These are phyloP conservation scores for Sporothrix schenckii DNA, from an alignment of 2,329 filamentous ascomycete species.

Conservation along the genomic window DNA sequence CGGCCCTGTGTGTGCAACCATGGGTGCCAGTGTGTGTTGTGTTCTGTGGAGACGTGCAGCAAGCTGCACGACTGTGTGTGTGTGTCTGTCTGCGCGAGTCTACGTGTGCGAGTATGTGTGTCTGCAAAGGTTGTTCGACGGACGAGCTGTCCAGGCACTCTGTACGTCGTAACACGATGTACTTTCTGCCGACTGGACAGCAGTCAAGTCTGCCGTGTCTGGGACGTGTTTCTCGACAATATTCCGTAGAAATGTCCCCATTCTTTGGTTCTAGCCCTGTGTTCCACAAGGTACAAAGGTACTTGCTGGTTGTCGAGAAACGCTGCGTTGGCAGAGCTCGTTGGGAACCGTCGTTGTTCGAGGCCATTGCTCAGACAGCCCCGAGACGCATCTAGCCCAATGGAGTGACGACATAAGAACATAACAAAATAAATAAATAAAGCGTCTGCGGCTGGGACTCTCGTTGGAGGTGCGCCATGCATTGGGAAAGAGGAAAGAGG, in stretches of 20 bases:
- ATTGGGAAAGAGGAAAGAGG: background rate
- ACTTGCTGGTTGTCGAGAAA: background rate
- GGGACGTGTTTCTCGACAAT: background rate
- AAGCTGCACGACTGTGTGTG: background rate
- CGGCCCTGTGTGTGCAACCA: background rate
- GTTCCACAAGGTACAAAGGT: slow-evolving; percentile 13
- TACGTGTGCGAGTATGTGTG: background rate
- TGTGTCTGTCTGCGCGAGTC: background rate
- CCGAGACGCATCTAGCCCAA: slow-evolving; percentile 12
- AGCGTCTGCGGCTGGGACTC: too few relatives aligned
- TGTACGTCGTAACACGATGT: background rate
- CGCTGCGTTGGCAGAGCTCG: background rate
- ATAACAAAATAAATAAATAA: too few relatives aligned
- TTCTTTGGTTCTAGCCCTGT: background rate
- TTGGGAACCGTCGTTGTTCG: background rate
- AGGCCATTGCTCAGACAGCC: slow-evolving; percentile 7
- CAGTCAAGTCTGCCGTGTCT: background rate
- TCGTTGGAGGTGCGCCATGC: slow-evolving; percentile 5
- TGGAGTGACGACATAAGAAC: background rate
- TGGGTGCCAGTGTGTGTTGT: background rate
- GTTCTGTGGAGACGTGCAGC: slow-evolving; percentile 11
- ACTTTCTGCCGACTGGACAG: background rate
- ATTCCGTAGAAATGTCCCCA: slow-evolving; percentile 1
- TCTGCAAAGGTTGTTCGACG: too few relatives aligned
- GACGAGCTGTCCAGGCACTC: background rate